These are phyloP conservation scores for Saturnispora quitensis DNA, from an alignment of 805 yeast genomes.

Conservation along the genomic window DNA sequence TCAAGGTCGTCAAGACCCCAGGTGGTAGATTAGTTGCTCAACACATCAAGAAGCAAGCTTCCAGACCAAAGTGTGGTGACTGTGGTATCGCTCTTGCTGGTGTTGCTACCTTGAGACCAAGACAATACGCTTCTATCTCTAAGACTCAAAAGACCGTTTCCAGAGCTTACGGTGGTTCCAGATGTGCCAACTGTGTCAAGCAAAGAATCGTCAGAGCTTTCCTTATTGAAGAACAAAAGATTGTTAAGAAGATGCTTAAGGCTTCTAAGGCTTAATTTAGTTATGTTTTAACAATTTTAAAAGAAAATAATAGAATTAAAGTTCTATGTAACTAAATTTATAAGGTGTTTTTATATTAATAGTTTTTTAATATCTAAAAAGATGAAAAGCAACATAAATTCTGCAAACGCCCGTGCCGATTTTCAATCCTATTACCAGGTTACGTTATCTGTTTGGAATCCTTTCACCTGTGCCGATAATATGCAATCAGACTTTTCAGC, in stretches of 20 bases:
- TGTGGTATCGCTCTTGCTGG: conserved; percentile 61
- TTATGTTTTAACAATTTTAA: conserved; percentile 1
- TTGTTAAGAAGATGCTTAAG: conserved; percentile 98
- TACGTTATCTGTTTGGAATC: too few species aligned
- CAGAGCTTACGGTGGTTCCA: conserved; percentile 99
- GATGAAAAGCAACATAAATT: conserved; percentile 10
- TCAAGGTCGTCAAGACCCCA: conserved; percentile 99
- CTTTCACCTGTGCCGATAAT: conserved; percentile 21
- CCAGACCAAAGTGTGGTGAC: conserved; percentile 87
- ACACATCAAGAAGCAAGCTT: conserved; percentile 87
- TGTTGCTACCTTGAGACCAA: conserved; percentile 93
- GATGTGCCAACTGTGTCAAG: conserved; percentile 98
- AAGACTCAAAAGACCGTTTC: conserved; percentile 97
- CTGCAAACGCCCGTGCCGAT: background rate
- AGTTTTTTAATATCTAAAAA: background rate
- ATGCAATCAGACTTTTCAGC: conserved; percentile 33
- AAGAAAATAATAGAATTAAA: background rate
- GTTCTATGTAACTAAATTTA: background rate
- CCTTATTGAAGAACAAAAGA: conserved; percentile 99
- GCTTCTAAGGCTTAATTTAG: conserved; percentile 52
- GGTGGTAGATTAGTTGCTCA: conserved; percentile 99
- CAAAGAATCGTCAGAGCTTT: conserved; percentile 99
- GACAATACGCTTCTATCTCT: conserved; percentile 90
- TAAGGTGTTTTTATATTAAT: background rate
- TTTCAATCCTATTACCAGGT: too few species aligned